Conservation (phyloP, 2,329 filamentous ascomycete genomes). For the Nannizzia gypsea region DNA sequence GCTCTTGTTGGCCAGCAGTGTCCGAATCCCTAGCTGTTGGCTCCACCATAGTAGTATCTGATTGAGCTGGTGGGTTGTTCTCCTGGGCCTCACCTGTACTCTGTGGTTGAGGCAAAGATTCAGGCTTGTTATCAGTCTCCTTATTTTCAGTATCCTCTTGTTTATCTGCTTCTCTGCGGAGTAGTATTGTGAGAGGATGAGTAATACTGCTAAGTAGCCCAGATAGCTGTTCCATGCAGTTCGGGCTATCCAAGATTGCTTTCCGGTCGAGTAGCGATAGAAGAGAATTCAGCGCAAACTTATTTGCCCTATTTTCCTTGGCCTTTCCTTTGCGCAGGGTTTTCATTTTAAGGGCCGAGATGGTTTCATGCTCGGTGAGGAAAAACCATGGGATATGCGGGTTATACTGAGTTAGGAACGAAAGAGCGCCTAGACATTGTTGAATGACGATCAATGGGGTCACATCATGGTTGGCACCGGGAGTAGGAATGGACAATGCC, state of each 20-base stretch:
- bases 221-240: constrained; percentile 88
- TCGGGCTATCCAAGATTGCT: constrained; percentile 91
- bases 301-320: constrained; percentile 72
- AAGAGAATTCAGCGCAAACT: constrained; percentile 84
- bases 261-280: constrained; percentile 82
- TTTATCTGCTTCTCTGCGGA: constrained; percentile 73
- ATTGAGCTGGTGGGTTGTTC: constrained; percentile 17
- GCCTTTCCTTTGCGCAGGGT: constrained; percentile 73
- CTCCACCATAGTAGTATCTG: constrained; percentile 33
- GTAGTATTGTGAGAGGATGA: constrained; percentile 65
- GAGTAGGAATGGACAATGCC: constrained; percentile 51
- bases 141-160: constrained; percentile 34
- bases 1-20: constrained; percentile 22
- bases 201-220: constrained; percentile 81
- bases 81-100: constrained; percentile 14
- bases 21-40: constrained; percentile 14
- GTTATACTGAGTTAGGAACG: constrained; percentile 73
- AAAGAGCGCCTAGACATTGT: constrained; percentile 78
- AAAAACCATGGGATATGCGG: constrained; percentile 83
- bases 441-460: constrained; percentile 92
- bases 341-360: constrained; percentile 62
- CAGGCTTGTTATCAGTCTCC: constrained; percentile 29
- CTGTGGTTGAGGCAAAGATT: constrained; percentile 22
- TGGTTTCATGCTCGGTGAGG: constrained; percentile 81
- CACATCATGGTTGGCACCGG: constrained; percentile 62